Conservation (phyloP, 257 asterid genomes). For the Orobanche coerulescens region DNA sequence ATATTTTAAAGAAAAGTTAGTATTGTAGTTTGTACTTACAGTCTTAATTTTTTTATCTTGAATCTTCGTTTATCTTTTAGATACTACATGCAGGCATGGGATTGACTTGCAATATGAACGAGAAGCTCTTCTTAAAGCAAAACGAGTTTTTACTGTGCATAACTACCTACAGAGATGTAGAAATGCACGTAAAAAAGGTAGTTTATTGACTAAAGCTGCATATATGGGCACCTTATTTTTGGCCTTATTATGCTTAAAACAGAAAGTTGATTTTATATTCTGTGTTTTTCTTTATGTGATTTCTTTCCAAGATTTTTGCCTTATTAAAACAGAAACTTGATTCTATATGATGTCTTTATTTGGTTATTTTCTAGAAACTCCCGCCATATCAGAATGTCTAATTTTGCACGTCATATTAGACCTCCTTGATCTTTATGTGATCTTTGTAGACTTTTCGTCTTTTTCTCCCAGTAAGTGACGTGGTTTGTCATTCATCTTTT, state of each 20-base stretch:
- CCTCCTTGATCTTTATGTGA: no score
- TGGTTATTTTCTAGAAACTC: no score
- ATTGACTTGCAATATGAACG: constrained; percentile 35
- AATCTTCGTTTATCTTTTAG: background rate
- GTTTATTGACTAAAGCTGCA: constrained; percentile 13
- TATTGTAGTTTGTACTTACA: background rate
- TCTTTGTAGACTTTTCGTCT: background rate
- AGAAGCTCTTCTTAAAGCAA: constrained; percentile 47
- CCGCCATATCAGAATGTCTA: no score
- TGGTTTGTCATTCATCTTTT: background rate
- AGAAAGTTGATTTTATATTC: background rate
- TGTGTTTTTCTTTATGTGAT: background rate
- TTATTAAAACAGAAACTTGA: no score
- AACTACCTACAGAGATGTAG: constrained; percentile 48
- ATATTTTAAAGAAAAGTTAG: constrained; percentile 44
- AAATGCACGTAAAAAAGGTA: constrained; percentile 41
- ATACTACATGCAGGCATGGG: constrained; percentile 43
- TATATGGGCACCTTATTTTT: background rate
- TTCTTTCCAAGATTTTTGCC: background rate
- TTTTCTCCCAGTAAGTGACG: background rate
- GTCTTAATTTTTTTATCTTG: background rate
- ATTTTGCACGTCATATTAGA: no score
- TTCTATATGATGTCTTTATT: no score
- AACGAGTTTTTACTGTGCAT: constrained; percentile 32
- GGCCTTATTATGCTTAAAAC: background rate